Base-by-base conservation (phyloP, 139 green algal species). In the Coccomyxa sp. region DNA sequence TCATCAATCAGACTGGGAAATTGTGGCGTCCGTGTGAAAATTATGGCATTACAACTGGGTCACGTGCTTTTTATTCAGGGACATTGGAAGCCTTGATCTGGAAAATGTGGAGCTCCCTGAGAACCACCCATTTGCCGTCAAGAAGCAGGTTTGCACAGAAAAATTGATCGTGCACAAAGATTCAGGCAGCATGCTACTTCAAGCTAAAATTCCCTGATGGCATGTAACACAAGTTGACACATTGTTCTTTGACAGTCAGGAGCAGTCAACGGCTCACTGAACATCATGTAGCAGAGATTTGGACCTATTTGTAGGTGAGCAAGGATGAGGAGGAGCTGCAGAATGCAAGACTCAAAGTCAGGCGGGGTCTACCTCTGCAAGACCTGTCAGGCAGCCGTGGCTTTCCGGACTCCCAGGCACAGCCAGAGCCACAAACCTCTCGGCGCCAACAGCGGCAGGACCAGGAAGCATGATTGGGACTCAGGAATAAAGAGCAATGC, bases 41-140 rank as follows among this genome's bases (percentile, higher is more conserved):
- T 11, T 75, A 60, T 78, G 58, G 80, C 31, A 25, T 15, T 25
- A 10, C 7, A 25, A 68, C 60, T 16, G 14, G 60, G 60, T 68
- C 60, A 68, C 60, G 14, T 77, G 67, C 67, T n/a, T 86, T n/a
- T 81, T 85, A 58, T 79, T 38, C 60, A 87, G 80, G 68, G 88
- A 88, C 31, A 58, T 30, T 27, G 27, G 27, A 38, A 78, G 25
- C 18, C n/a, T 83, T 14, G 67, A 82, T 58, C 67, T 81, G 17
- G 82, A 95, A 58, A 87, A 93, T 13, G 82, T 96, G 16, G 91
- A 95, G 58, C 88, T 97, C 57, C 94, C 94, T 12, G 87, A 93
- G 13, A 96, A 97, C 86, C 94, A 97, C 84, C 94, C 94, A 0
- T 97, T 92, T 86, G 93, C 93, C 17, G 88, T 91, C n/a, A 92